Base-by-base conservation (phyloP, 768 basidiomycete species). In the Dioszegia crocea region DNA sequence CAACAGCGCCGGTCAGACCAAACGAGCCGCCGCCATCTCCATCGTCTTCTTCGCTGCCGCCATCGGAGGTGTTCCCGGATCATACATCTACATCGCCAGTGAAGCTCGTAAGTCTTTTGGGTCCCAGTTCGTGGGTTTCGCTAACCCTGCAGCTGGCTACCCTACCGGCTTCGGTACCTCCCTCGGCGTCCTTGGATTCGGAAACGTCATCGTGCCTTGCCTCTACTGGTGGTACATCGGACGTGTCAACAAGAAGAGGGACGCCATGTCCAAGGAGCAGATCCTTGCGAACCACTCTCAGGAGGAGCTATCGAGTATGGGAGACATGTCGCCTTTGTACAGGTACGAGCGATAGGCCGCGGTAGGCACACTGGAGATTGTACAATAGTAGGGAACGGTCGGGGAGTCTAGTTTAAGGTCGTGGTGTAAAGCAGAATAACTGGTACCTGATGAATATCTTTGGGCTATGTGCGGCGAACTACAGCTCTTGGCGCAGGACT, bases 321-420 rank as follows among this genome's bases (percentile, higher is more conserved):
- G 69, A 12, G 71, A 73, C 46, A 21, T 56, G 14, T 66, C 64
- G 8, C 71, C 71, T 23, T 59, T 70, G 30, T 73, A 68, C 58
- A 56, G 64, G 33, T 73, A 73, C 46, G 68, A 70, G 47, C 19
- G 62, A 33, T 73, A 65, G 54, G 31, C n/a, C n/a, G 19, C 6
- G 29, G 24, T n/a, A 8, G 44, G 8, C 36, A 9, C 17, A 38
- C 19, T 19, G 9, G 9, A n/a, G n/a, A n/a, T n/a, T n/a, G n/a
- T n/a, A n/a, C n/a, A n/a, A n/a, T n/a, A n/a, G n/a, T n/a, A n/a
- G n/a, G n/a, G n/a, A n/a, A n/a, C n/a, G n/a, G n/a, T n/a, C n/a
- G n/a, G n/a, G n/a, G n/a, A n/a, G n/a, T n/a, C n/a, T n/a, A n/a
- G n/a, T n/a, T n/a, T n/a, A n/a, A n/a, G n/a, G n/a, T n/a, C n/a